These are phyloP conservation scores for Cryptococcus sp. DNA, from an alignment of 1,284 basidiomycete genomes.

Conservation along the genomic window DNA sequence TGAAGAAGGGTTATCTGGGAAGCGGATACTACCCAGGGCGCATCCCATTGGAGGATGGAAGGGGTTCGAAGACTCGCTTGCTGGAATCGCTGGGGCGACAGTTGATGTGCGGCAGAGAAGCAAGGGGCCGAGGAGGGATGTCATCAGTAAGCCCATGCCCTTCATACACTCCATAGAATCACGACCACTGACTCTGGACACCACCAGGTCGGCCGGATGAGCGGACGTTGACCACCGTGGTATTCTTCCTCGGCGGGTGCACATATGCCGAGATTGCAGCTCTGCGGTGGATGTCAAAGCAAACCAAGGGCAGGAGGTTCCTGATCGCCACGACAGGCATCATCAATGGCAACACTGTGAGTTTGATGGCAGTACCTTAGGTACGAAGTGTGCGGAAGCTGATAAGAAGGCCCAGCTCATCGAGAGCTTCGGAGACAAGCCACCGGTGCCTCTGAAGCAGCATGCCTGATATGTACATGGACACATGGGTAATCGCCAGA, in stretches of 20 bases:
- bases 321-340: conserved; percentile 86
- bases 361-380: conserved; percentile 1
- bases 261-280: conserved; percentile 97
- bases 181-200: not conserved
- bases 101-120: conserved; percentile 68
- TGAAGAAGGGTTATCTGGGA: conserved; percentile 14
- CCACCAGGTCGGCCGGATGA: conserved; percentile 21
- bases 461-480: not conserved
- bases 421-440: conserved; percentile 33
- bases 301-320: conserved; percentile 74
- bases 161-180: not conserved
- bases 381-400: not conserved
- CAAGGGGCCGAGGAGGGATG: conserved; percentile 6
- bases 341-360: conserved; percentile 60
- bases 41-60: conserved; percentile 94
- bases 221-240: conserved; percentile 70
- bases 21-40: conserved; percentile 56
- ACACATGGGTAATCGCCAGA: not conserved
- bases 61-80: conserved; percentile 87
- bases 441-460: conserved; percentile 26
- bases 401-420: conserved; percentile 20
- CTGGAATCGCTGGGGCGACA: conserved; percentile 74
- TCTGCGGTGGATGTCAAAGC: conserved; percentile 80
- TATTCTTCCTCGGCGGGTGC: conserved; percentile 98
- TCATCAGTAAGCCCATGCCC: not conserved